Percentiles rank a stretch among this genome's conserved stretches.
Evolutionary conservation across 2,329 filamentous ascomycete genomes (phyloP).

Genomic region (Monilinia vaccinii-corymbosi): DNA sequence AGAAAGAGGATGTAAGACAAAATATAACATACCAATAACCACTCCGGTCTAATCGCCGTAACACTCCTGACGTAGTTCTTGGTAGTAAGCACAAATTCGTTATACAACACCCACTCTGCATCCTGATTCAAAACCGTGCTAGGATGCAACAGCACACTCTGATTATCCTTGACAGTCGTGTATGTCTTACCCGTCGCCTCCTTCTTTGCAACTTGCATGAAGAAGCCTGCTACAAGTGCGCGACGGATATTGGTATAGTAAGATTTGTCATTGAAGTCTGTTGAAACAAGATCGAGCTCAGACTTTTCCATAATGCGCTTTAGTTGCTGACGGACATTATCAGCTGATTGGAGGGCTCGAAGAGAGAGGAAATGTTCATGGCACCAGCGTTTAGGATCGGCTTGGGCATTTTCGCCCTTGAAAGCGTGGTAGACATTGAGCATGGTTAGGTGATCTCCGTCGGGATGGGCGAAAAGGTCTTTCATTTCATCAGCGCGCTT

Average conservation of each 20-base stretch:
- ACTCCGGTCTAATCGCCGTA: conserved; percentile 85
- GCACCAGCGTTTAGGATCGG: conserved; percentile 82
- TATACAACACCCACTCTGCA: conserved; percentile 95
- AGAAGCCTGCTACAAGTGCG: conserved; percentile 88
- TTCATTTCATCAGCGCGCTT: conserved; percentile 98
- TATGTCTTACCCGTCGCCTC: conserved; percentile 85
- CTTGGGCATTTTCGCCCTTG: conserved; percentile 63
- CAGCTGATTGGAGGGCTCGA: conserved; percentile 80
- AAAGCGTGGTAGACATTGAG: conserved; percentile 98
- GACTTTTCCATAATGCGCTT: conserved; percentile 95
- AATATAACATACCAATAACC: conserved; percentile 64
- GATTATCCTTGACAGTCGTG: conserved; percentile 92
- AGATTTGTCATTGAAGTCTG: conserved; percentile 86
- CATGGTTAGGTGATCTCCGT: conserved; percentile 92
- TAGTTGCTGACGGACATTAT: conserved; percentile 86
- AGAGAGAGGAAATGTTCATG: conserved; percentile 92
- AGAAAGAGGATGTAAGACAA: conserved; percentile 1
- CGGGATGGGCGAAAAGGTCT: conserved; percentile 78
- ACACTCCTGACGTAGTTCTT: conserved; percentile 98
- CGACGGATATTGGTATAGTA: conserved; percentile 97
- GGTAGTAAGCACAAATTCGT: conserved; percentile 94
- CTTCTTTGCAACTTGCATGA: conserved; percentile 98
- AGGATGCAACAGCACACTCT: conserved; percentile 86
- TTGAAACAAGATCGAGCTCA: conserved; percentile 77
- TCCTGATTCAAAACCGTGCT: conserved; percentile 83